Evolutionary conservation across 129 eudicot genomes (phyloP), one percentile per base, ranked within the genome.

Genomic region (Centella asiatica): DNA sequence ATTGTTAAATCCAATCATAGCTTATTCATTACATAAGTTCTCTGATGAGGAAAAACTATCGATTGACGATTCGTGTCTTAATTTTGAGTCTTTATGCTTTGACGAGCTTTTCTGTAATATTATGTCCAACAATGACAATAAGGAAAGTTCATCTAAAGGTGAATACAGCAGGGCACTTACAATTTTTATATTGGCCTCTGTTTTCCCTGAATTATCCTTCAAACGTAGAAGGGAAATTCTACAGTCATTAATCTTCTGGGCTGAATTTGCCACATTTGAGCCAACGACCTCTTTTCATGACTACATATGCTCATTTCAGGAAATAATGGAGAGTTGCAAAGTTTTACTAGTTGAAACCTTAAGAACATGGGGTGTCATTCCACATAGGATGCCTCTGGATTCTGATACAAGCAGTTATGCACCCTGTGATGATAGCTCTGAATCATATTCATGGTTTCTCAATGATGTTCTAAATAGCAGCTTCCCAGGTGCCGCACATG

Each of bases 71-170:
- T 70, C 90, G 8, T 77, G 87, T 68, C 69, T 77, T 70, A 84
- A 79, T 77, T 87, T 79, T 69, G 98, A 90, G 57, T 81, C 90
- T 40, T 58, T 87, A 71, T 90, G 98, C 78, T 90, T 87, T 44
- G 74, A 85, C 52, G 98, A 84, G 79, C 88, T 90, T 65, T 84
- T 87, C 60, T 40, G 50, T 19, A 73, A 75, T 71, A 48, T 90
- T 28, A 75, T 66, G 62, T 63, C 56, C 34, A 60, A 60, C 66
- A 68, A 61, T 25, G 78, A 65, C 57, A 60, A 72, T 69, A 70
- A 64, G 56, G 70, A 59, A 52, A 40, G 42, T 40, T 28, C 73
- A 4, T 44, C 22, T 24, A 69, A 70, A 58, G 69, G 67, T 20
- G 72, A 62, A 47, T 74, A 69, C 52, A 72, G 75, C 69, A 74